phyloP scores from a whole-genome alignment of 345 rosid species.

The Gossypium stocksii region DNA sequence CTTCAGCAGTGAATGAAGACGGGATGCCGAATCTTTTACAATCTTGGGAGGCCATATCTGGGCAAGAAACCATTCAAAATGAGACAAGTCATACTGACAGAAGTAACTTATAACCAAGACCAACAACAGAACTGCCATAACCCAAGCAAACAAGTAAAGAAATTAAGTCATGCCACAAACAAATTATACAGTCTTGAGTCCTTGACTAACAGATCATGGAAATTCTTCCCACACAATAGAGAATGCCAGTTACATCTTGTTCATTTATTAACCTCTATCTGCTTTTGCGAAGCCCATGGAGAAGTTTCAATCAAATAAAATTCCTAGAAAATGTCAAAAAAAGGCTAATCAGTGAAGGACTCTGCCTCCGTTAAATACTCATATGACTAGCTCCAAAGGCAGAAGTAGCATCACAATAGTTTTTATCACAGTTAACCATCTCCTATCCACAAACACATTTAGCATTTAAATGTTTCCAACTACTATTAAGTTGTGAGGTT shows the following conservation, averaged over 20 bases:
- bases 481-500: neutral
- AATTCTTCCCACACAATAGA: neutral
- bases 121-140: neutral
- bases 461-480: neutral
- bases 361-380: neutral
- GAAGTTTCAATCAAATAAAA: neutral
- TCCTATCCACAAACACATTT: neutral
- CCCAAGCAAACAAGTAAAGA: neutral
- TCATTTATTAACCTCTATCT: neutral
- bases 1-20: neutral
- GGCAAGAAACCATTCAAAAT: neutral
- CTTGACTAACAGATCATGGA: neutral
- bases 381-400: neutral
- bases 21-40: conserved; percentile 1
- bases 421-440: neutral
- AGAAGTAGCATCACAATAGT: neutral
- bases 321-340: neutral
- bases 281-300: neutral
- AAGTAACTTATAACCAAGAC: neutral
- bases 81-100: neutral
- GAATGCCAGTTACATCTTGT: neutral
- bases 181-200: neutral
- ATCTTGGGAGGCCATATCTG: conserved; percentile 1
- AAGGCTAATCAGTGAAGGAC: neutral
- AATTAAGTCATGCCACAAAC: neutral